phyloP scores from a whole-genome alignment of 331 rosid species.

The Erythrophleum ivorense region DNA sequence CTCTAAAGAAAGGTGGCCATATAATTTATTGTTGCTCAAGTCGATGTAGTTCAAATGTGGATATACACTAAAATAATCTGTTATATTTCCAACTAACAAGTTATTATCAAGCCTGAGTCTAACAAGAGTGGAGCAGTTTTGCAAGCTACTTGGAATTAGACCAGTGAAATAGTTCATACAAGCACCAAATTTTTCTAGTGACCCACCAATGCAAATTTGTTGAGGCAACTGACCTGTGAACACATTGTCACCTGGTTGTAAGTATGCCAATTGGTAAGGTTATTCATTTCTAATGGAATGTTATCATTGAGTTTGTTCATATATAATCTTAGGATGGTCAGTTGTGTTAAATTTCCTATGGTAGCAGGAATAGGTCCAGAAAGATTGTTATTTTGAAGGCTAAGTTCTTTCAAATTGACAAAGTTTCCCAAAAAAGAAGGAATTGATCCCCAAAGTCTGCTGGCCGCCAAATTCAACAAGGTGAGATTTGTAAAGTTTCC shows the following conservation, averaged over 20 bases:
- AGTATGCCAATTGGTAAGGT: neutral
- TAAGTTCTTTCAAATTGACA: constrained; percentile 6
- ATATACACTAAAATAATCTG: no score
- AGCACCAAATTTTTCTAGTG: no score
- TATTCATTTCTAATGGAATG: neutral
- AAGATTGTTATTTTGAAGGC: constrained; percentile 14
- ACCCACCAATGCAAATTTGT: neutral
- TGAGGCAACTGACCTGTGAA: neutral
- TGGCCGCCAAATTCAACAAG: neutral
- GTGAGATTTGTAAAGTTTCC: constrained; percentile 8
- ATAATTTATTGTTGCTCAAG: no score
- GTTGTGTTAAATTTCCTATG: neutral
- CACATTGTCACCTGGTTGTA: neutral
- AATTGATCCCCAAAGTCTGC: neutral
- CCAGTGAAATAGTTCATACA: no score
- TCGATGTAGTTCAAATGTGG: no score
- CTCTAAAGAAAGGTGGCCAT: no score
- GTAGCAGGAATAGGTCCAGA: no score
- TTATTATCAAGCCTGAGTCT: no score
- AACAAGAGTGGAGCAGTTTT: no score
- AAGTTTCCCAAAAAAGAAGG: neutral
- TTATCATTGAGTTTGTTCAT: constrained; percentile 33
- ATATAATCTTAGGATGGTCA: neutral
- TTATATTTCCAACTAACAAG: no score
- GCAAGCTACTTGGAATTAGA: no score